Percentiles rank a stretch among this genome's conserved stretches.
These are phyloP conservation scores for Dillenia turbinata DNA, from an alignment of 164 flowering plant species.

Conservation along the genomic window DNA sequence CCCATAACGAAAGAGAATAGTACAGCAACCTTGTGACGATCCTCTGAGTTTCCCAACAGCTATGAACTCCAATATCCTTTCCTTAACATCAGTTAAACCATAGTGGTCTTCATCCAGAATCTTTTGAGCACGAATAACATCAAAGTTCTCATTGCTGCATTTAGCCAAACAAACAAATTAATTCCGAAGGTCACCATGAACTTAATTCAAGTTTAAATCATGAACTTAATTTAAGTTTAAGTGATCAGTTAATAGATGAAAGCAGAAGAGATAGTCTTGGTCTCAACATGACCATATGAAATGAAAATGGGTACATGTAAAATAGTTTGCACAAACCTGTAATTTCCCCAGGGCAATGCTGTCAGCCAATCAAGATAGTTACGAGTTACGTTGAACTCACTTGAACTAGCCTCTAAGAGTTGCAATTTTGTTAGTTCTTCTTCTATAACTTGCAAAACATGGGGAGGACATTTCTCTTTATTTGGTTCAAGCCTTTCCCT, in stretches of 20 bases:
- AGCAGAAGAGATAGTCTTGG: not conserved
- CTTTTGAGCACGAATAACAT: constrained; percentile 74
- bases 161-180: not conserved
- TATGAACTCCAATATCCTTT: constrained; percentile 96
- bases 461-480: constrained; percentile 82
- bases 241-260: not conserved
- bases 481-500: constrained; percentile 90
- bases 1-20: too few species aligned
- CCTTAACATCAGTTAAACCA: constrained; percentile 95
- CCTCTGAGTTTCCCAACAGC: constrained; percentile 98
- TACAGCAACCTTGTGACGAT: constrained; percentile 72
- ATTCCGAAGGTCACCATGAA: not conserved
- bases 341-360: constrained; percentile 93
- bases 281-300: not conserved
- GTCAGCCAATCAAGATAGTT: constrained; percentile 99
- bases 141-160: constrained; percentile 96
- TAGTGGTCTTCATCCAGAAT: constrained; percentile 99
- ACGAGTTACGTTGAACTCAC: constrained; percentile 98
- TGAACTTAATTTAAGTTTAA: not conserved
- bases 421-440: constrained; percentile 96
- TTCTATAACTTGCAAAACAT: constrained; percentile 96
- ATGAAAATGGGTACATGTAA: constrained; percentile 1
- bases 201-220: not conserved
- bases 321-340: constrained; percentile 50
- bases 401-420: constrained; percentile 92